Conservation (phyloP, 345 rosid genomes). For the Cardamine occulta region DNA sequence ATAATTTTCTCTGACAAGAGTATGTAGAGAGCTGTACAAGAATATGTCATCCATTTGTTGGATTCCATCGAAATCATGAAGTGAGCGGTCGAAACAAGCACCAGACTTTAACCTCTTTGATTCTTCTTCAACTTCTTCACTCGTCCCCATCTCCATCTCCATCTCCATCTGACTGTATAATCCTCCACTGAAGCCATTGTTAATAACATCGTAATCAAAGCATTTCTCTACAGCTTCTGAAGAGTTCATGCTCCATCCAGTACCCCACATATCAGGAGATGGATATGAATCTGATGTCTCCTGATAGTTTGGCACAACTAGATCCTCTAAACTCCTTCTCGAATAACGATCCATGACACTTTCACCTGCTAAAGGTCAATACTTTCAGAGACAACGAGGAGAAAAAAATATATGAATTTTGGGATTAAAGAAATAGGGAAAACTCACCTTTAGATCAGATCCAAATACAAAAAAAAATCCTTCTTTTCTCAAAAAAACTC, state of each 20-base stretch:
- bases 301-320: constrained; percentile 44
- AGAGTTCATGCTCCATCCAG: constrained; percentile 37
- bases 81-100: constrained; percentile 34
- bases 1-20: not conserved
- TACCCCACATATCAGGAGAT: constrained; percentile 40
- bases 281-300: constrained; percentile 43
- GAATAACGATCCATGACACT: constrained; percentile 41
- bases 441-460: constrained; percentile 32
- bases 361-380: constrained; percentile 24
- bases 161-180: constrained; percentile 36
- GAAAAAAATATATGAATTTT: too few relatives aligned
- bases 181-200: constrained; percentile 47
- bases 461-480: not conserved
- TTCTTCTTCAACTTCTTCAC: constrained; percentile 28
- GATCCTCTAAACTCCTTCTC: constrained; percentile 35
- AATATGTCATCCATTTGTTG: constrained; percentile 72
- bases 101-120: constrained; percentile 33
- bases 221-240: constrained; percentile 37
- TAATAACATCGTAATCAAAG: constrained; percentile 42
- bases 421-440: not conserved
- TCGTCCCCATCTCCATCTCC: constrained; percentile 20
- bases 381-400: constrained; percentile 2
- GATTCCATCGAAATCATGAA: constrained; percentile 51
- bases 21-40: constrained; percentile 57
- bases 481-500: not conserved